Evolutionary conservation across 2,329 filamentous ascomycete species (phyloP).

Genomic region (Aspergillus texensis): DNA sequence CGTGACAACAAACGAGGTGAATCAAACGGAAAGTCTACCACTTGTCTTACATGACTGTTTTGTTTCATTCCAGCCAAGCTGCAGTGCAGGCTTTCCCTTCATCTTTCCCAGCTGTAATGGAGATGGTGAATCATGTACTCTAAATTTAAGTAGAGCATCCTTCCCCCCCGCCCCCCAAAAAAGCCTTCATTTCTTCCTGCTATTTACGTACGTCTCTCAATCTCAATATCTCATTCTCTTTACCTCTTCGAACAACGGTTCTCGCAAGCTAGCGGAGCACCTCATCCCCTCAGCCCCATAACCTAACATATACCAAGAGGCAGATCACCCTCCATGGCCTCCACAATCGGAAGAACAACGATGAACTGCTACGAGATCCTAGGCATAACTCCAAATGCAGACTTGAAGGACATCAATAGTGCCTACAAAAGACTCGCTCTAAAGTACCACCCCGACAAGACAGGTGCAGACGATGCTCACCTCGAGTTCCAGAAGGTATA

Average conservation of each 20-base stretch:
- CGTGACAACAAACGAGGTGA: neutral
- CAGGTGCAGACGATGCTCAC: constrained; percentile 14
- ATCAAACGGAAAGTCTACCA: neutral
- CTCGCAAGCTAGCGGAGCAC: neutral
- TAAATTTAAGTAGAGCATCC: neutral
- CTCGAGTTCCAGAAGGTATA: constrained; percentile 30
- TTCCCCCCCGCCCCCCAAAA: no score
- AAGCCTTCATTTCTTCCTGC: neutral
- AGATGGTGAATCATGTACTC: neutral
- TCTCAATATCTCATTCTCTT: no score
- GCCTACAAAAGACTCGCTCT: constrained; percentile 40
- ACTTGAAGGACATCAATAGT: constrained; percentile 34
- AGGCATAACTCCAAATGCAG: constrained; percentile 28
- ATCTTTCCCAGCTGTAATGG: neutral
- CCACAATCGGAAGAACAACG: constrained; percentile 13
- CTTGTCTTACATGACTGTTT: neutral
- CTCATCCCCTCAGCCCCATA: no score
- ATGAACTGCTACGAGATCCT: constrained; percentile 33
- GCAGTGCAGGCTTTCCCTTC: neutral
- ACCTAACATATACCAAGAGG: neutral
- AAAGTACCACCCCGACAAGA: constrained; percentile 39
- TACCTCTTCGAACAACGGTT: neutral
- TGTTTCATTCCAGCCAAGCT: neutral
- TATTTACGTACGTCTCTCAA: neutral
- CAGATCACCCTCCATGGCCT: constrained; percentile 5